A percentile compares a stretch with the other conserved stretches of the same genome.
phyloP scores from a whole-genome alignment of 2,329 filamentous ascomycete species.

The Aspergillus spinulosporus region DNA sequence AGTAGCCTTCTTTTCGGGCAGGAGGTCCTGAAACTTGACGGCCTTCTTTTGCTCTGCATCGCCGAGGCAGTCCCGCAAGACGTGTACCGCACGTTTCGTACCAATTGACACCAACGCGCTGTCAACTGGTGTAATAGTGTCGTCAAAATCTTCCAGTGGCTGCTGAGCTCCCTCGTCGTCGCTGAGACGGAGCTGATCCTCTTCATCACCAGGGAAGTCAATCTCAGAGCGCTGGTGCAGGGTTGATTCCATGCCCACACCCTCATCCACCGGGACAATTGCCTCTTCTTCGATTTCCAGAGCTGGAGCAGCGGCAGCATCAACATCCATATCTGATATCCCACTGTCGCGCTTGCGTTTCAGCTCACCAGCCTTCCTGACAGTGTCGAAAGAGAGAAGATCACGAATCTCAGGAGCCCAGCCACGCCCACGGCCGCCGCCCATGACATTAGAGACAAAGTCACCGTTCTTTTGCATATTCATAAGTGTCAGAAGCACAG shows the following conservation, averaged over 20 bases:
- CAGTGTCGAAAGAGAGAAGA: constrained; percentile 83
- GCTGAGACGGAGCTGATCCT: constrained; percentile 46
- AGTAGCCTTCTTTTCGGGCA: constrained; percentile 77
- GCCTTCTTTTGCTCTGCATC: constrained; percentile 71
- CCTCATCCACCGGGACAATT: constrained; percentile 49
- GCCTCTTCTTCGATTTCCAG: constrained; percentile 66
- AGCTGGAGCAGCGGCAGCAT: constrained; percentile 63
- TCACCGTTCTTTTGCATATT: constrained; percentile 88
- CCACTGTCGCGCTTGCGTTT: constrained; percentile 94
- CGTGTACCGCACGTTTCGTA: constrained; percentile 93
- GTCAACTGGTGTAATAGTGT: constrained; percentile 78
- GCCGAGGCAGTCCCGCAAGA: constrained; percentile 86
- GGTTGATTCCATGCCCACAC: constrained; percentile 52
- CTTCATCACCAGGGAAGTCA: constrained; percentile 64
- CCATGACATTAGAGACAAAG: constrained; percentile 84
- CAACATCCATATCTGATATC: constrained; percentile 74
- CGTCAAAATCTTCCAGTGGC: constrained; percentile 68
- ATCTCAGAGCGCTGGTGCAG: constrained; percentile 59
- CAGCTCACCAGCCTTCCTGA: constrained; percentile 73
- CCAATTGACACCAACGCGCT: constrained; percentile 84
- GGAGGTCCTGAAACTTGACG: constrained; percentile 86
- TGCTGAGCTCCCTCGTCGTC: constrained; percentile 50
- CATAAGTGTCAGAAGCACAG: constrained; percentile 80
- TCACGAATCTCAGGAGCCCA: constrained; percentile 93
- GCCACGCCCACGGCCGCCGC: constrained; percentile 71